Percentiles rank a stretch among this genome's conserved stretches.
Evolutionary conservation across 1,139 yeast genomes (phyloP).

Genomic region (Debaryomyces robertsiae): DNA sequence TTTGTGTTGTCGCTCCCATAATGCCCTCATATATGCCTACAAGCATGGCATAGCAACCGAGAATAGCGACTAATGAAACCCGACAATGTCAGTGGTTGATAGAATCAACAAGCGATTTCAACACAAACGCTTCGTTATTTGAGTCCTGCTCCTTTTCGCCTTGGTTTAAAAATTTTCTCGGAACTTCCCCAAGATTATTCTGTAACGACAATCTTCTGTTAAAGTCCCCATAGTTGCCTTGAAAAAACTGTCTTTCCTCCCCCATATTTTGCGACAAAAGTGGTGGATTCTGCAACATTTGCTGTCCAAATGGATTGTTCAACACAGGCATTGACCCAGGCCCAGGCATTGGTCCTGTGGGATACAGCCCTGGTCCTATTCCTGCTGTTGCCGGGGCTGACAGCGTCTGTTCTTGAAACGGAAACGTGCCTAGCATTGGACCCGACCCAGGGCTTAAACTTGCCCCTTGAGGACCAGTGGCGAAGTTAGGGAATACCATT

Average conservation of each 20-base stretch:
- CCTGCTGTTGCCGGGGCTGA: slow-evolving; percentile 8
- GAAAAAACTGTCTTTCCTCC: slow-evolving; percentile 1
- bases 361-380: not conserved
- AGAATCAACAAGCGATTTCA: slow-evolving; percentile 48
- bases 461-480: not conserved
- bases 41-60: no score
- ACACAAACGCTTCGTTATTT: slow-evolving; percentile 36
- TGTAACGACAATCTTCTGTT: slow-evolving; percentile 10
- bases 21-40: no score
- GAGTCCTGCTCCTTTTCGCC: slow-evolving; percentile 11
- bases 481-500: slow-evolving; percentile 2
- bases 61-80: no score
- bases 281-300: slow-evolving; percentile 2
- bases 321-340: slow-evolving; percentile 9
- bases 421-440: slow-evolving; percentile 1
- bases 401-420: slow-evolving; percentile 4
- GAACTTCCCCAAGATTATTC: slow-evolving; percentile 10
- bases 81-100: slow-evolving; percentile 30
- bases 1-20: no score
- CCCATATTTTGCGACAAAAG: not conserved
- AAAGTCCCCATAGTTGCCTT: slow-evolving; percentile 6
- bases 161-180: slow-evolving; percentile 11
- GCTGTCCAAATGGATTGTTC: slow-evolving; percentile 10
- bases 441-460: slow-evolving; percentile 2
- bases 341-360: not conserved